A percentile compares a stretch with the other conserved stretches of the same genome.
Conservation (phyloP, 495 filamentous ascomycete species). For the Penicillium malachiteum region DNA sequence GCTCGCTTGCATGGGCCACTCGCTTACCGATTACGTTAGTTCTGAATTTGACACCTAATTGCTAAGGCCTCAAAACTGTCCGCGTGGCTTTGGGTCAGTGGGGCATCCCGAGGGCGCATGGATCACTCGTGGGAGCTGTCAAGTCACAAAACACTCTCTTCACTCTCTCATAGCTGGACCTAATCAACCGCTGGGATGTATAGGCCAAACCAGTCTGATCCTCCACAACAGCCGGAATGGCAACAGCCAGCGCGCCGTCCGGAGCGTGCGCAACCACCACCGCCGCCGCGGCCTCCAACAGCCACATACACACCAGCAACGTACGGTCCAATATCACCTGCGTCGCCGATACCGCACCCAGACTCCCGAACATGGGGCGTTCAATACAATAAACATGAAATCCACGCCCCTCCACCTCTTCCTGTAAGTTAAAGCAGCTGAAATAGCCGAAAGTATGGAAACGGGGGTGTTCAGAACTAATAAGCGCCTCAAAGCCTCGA, state of each 20-base stretch:
- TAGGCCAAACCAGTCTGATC: constrained; percentile 19
- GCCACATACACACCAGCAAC: constrained; percentile 38
- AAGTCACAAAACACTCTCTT: neutral
- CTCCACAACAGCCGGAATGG: constrained; percentile 46
- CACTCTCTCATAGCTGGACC: neutral
- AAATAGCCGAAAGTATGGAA: neutral
- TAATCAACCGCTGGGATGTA: constrained; percentile 25
- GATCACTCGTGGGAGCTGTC: too few species aligned
- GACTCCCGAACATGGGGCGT: constrained; percentile 47
- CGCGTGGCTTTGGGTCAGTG: too few species aligned
- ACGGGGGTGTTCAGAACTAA: neutral
- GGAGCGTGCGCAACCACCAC: constrained; percentile 14
- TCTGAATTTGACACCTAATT: too few species aligned
- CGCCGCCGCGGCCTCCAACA: constrained; percentile 25
- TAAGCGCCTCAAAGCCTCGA: constrained; percentile 34
- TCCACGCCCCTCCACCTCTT: constrained; percentile 42
- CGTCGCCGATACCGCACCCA: constrained; percentile 19
- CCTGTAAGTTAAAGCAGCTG: constrained; percentile 36
- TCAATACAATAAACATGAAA: constrained; percentile 40
- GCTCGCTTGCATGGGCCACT: too few species aligned
- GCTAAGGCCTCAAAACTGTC: too few species aligned
- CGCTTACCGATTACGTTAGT: too few species aligned
- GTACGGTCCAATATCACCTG: constrained; percentile 39
- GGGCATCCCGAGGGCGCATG: too few species aligned
- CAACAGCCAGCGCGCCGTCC: constrained; percentile 26